Evolutionary conservation across 768 basidiomycete species (phyloP), one percentile per base, ranked within the genome.

Genomic region (Tricholoma terreum): DNA sequence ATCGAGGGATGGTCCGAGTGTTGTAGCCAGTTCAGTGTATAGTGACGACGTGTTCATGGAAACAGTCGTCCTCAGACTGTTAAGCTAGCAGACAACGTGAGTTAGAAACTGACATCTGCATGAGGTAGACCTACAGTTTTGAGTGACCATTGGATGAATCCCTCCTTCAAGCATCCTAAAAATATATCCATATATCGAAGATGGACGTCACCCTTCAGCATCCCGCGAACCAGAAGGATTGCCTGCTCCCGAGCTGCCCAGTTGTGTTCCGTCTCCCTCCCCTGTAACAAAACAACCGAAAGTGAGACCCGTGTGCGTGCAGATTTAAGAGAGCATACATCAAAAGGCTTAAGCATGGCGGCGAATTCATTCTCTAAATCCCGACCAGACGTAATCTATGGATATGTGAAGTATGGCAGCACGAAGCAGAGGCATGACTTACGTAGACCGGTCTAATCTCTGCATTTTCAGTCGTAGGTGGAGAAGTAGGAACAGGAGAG

Each of bases 211-310:
- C 93, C 93, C 67, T 86, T 89, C 55, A 98, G 73, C 90, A 97
- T 93, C 15, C 94, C 91, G 43, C 94, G 83, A 7, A 98, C 88
- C 15, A 85, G 81, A 42, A 83, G 77, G 59, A 95, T 79, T 9
- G 89, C 80, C 62, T 80, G 81, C 60, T 99, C 96, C 57, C 96
- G 82, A 27, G 79, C 75, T 42, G 83, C 79, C 96, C 96, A 99
- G 64, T 99, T 99, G 61, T 95, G 92, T 68, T 99, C 96, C 1
- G 90, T 90, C 74, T 99, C 96, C 74, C 84, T 96, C n/a, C 96
- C 97, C 89, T 94, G 59, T 2, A 55, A 46, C 12, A 17, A 31
- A 31, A 59, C 52, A 6, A 55, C 17, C 21, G 15, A 46, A n/a
- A 22, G 38, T 35, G 31, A 33, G 49, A 43, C 35, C 2, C 15